phyloP scores from a whole-genome alignment of 352 stramenopile genomes.

The Phytophthora idaei region DNA sequence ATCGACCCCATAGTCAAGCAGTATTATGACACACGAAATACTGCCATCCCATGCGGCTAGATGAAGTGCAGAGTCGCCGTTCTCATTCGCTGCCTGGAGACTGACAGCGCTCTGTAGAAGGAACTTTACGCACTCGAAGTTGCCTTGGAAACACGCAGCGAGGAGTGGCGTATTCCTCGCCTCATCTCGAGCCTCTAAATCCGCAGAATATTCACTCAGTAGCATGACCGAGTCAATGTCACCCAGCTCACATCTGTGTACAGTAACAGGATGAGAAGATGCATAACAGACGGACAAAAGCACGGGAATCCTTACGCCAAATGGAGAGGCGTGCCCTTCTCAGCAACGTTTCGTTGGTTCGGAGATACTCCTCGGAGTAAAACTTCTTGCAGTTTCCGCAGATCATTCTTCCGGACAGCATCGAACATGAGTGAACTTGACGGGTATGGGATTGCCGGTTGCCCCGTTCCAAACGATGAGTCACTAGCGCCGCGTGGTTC shows the following conservation, averaged over 20 bases:
- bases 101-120: conserved; percentile 75
- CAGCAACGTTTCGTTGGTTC: conserved; percentile 61
- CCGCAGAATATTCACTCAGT: conserved; percentile 66
- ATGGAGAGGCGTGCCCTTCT: conserved; percentile 75
- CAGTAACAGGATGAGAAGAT: conserved; percentile 24
- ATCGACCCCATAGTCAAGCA: conserved; percentile 71
- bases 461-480: neutral
- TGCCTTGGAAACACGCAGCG: conserved; percentile 66
- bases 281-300: conserved; percentile 13
- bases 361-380: conserved; percentile 55
- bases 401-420: conserved; percentile 51
- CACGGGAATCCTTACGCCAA: conserved; percentile 49
- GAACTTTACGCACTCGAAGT: conserved; percentile 73
- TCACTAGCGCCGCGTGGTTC: conserved; percentile 21
- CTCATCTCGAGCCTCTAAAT: conserved; percentile 74
- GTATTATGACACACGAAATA: conserved; percentile 61
- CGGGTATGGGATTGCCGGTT: neutral
- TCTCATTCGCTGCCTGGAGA: conserved; percentile 46
- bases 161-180: conserved; percentile 69
- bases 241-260: conserved; percentile 60
- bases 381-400: conserved; percentile 49
- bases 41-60: conserved; percentile 71
- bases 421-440: conserved; percentile 48
- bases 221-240: conserved; percentile 70
- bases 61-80: conserved; percentile 64